Evolutionary conservation across 352 stramenopile species (phyloP).

Genomic region (Blastocystis sp.): DNA sequence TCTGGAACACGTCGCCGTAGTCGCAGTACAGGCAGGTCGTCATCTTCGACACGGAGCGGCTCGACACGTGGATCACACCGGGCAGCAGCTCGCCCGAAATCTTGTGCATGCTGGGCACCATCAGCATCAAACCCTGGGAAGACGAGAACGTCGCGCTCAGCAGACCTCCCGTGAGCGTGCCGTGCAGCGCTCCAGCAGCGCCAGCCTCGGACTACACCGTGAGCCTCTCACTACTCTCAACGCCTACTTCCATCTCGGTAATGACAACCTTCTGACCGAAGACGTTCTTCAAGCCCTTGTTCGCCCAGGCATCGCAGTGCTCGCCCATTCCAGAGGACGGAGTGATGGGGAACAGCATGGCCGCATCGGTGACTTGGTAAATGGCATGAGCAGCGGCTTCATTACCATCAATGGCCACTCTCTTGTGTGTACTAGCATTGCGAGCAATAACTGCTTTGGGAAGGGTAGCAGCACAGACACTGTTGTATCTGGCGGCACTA

Average conservation of each 20-base stretch:
- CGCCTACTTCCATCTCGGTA: conserved; percentile 74
- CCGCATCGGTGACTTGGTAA: conserved; percentile 56
- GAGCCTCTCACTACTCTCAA: neutral
- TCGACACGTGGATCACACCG: conserved; percentile 84
- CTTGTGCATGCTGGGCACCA: conserved; percentile 78
- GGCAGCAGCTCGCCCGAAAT: conserved; percentile 60
- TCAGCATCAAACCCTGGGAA: conserved; percentile 78
- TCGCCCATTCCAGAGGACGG: conserved; percentile 75
- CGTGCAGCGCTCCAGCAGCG: conserved; percentile 75
- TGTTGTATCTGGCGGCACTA: conserved; percentile 11
- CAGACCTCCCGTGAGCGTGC: conserved; percentile 75
- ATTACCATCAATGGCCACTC: conserved; percentile 64
- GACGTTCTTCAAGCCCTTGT: conserved; percentile 74
- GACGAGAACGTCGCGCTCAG: conserved; percentile 75
- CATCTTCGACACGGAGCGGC: conserved; percentile 75
- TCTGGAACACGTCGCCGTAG: conserved; percentile 84
- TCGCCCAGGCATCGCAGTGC: conserved; percentile 75
- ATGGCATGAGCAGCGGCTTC: conserved; percentile 57
- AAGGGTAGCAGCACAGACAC: neutral
- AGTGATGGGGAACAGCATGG: conserved; percentile 75
- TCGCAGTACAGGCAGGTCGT: conserved; percentile 77
- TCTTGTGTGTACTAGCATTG: conserved; percentile 29
- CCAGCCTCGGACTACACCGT: conserved; percentile 70
- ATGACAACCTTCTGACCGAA: conserved; percentile 75
- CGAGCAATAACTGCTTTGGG: conserved; percentile 29